Conservation (phyloP, 257 asterid genomes). For the Buddleja alternifolia region DNA sequence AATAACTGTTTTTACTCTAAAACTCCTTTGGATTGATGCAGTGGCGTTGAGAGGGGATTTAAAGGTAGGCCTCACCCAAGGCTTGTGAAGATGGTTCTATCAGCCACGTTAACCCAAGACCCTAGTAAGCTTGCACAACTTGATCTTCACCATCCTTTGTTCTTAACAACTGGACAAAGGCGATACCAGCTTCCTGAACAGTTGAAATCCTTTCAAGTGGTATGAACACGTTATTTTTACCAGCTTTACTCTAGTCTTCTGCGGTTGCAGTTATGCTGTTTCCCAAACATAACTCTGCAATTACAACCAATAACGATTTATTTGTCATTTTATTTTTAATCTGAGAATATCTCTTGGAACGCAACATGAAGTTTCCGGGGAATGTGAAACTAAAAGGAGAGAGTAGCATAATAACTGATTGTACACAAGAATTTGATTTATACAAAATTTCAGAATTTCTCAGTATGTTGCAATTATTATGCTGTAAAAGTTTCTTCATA, state of each 20-base stretch:
- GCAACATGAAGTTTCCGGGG: too few relatives aligned
- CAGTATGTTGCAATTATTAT: neutral
- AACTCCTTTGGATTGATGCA: conserved; percentile 38
- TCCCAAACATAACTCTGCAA: conserved; percentile 6
- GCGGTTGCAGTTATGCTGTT: conserved; percentile 12
- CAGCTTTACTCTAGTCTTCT: neutral
- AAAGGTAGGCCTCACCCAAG: conserved; percentile 73
- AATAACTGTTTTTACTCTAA: neutral
- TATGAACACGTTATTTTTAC: conserved; percentile 30
- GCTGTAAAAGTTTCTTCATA: too few relatives aligned
- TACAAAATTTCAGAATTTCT: neutral
- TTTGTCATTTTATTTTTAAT: neutral
- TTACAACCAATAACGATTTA: neutral
- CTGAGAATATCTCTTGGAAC: neutral
- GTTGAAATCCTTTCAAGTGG: conserved; percentile 84
- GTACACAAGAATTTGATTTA: conserved; percentile 1
- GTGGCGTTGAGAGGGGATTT: conserved; percentile 85
- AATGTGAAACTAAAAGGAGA: too few relatives aligned
- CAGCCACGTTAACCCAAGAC: conserved; percentile 96
- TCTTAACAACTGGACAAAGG: conserved; percentile 68
- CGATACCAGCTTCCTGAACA: conserved; percentile 85
- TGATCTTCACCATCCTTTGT: conserved; percentile 83
- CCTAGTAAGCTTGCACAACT: conserved; percentile 94
- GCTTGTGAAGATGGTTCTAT: conserved; percentile 81
- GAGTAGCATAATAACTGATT: too few relatives aligned